Evolutionary conservation across 257 asterid species (phyloP), one percentile per base, ranked within the genome.

Genomic region (Primulina tabacum): DNA sequence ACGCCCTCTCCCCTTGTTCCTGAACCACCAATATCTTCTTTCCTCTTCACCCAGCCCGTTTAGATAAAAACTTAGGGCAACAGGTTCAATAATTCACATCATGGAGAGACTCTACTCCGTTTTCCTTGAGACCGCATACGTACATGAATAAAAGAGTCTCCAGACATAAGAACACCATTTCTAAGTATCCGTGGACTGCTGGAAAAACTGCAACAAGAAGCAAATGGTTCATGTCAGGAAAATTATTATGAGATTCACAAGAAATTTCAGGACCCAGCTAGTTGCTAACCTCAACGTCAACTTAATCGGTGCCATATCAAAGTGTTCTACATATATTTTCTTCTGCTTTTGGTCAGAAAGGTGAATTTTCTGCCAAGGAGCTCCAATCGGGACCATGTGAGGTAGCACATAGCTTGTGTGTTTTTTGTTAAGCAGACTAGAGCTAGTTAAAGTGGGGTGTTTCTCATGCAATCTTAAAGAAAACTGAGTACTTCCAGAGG

Each of bases 281-380:
- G 73, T 61, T 37, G 67, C 86, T 77, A 60, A 91, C 98, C 98
- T 90, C 75, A 93, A 82, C 29, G 96, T 87, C 80, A 93, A 78
- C 71, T 87, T 89, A 64, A 93, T 84, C 0, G 97, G 94, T 73
- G 86, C 93, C 82, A 93, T 78, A 80, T 89, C 96, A 75, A 93
- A 85, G 75, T 80, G 81, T 80, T 93, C 97, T 61, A 90, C 86
- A 80, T 89, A 93, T 79, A 89, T 83, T 78, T 93, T 93, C 87
- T 87, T 86, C 84, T 89, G 90, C 82, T 80, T 88, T 57, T 78
- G 79, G 14, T 87, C 84, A 29, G 85, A 83, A 79, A 86, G 87
- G 77, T 89, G 89, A 80, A 93, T 80, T 81, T 89, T 86, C 83
- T 93, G 99, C 99, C 99, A 90, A 37, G 99, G 99, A 74, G 97